Evolutionary conservation across 2,329 filamentous ascomycete genomes (phyloP), one percentile per base, ranked within the genome.

Genomic region (Phaeosphaeriaceae sp.): DNA sequence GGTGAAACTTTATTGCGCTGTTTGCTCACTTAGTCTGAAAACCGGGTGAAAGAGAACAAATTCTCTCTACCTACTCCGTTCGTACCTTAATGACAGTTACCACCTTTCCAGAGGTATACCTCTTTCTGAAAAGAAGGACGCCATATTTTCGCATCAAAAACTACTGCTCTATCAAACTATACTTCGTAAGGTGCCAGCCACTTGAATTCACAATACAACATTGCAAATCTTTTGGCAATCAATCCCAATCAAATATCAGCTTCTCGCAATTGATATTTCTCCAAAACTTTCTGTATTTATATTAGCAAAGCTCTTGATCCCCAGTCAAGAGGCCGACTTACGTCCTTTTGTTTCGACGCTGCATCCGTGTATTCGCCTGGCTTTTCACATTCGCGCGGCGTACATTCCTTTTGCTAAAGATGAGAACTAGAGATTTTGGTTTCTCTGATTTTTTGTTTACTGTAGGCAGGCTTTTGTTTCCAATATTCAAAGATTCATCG

Each of bases 401-500:
- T 11, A 46, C 50, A 15, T 28, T 51, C 8, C 34, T 45, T 30
- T 26, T 40, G 28, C 47, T 30, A 33, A 51, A 44, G 16, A 56
- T 32, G 41, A 56, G 34, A 28, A 56, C 11, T 2, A 51, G 30
- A 6, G 46, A 42, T 29, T 30, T 40, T 3, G 6, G 9, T n/a
- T n/a, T 36, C 15, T 5, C 37, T 11, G 16, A 15, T 15, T 33
- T 30, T 9, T 36, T 23, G 13, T 12, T 12, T 15, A 8, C n/a
- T 11, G n/a, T 35, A 1, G 16, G 2, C 17, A 6, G 3, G 23
- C 15, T 29, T 11, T 34, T 12, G n/a, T 9, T 26, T 33, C 17
- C 17, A 20, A 2, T 26, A 11, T 8, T 26, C 7, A 8, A 11
- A 26, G 23, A 8, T 7, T 11, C 23, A 8, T 26, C 23, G 11